phyloP scores from a whole-genome alignment of 495 filamentous ascomycete species.

The Neurospora africana region DNA sequence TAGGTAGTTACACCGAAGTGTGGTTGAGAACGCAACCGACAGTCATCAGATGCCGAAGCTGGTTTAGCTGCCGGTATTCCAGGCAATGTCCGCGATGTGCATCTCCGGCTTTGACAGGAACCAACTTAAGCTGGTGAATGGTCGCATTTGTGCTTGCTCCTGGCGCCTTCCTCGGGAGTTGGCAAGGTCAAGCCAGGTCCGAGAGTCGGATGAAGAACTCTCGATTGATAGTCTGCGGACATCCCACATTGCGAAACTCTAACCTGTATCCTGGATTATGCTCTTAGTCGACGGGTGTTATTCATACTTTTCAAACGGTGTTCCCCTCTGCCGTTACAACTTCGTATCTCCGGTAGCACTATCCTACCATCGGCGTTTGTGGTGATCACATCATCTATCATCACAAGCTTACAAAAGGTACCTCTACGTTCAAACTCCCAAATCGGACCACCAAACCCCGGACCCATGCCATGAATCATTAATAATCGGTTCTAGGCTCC shows the following conservation, averaged over 20 bases:
- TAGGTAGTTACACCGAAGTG: background rate
- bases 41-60: background rate
- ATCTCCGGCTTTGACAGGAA: background rate
- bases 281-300: too few relatives aligned
- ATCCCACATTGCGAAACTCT: background rate
- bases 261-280: too few relatives aligned
- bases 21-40: background rate
- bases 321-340: background rate
- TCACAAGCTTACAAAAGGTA: background rate
- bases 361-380: background rate
- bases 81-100: background rate
- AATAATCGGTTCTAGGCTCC: background rate
- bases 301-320: too few relatives aligned
- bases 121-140: background rate
- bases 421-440: background rate
- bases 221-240: background rate
- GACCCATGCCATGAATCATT: background rate
- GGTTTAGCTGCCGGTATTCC: background rate
- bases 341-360: background rate
- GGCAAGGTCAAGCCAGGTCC: background rate
- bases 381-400: background rate
- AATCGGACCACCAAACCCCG: background rate
- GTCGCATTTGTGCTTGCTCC: background rate
- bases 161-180: background rate
- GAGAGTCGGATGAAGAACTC: background rate